Conservation (phyloP, 1,284 basidiomycete genomes). For the Irpex sp. region DNA sequence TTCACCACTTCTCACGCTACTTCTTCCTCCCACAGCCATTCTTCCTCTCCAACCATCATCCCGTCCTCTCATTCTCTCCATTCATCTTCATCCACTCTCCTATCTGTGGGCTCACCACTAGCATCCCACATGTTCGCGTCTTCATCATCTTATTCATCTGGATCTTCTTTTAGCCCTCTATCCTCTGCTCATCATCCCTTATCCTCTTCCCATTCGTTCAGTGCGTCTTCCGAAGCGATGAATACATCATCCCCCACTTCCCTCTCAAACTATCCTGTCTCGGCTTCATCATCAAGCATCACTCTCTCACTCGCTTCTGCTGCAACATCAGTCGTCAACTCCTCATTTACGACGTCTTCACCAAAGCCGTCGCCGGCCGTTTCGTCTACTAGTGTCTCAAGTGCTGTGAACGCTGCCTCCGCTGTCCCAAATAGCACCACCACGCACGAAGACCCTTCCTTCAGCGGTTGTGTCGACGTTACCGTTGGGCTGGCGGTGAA, state of each 20-base stretch:
- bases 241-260: background rate
- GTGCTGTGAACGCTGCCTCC: background rate
- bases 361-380: background rate
- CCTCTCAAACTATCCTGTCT: background rate
- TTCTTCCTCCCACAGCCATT: background rate
- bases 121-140: background rate
- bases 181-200: background rate
- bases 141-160: background rate
- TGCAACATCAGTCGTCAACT: background rate
- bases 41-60: background rate
- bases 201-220: background rate
- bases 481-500: constrained; percentile 22
- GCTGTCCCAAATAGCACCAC: background rate
- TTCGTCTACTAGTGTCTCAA: background rate
- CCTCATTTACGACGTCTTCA: background rate
- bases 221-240: background rate
- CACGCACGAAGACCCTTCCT: background rate
- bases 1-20: background rate
- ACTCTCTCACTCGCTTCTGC: background rate
- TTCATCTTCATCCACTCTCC: background rate
- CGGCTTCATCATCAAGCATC: background rate
- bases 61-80: background rate
- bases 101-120: background rate
- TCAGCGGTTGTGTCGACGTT: constrained; percentile 27
- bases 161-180: background rate